Conservation (phyloP, 164 flowering plant genomes). For the Cinnamomum micranthum region DNA sequence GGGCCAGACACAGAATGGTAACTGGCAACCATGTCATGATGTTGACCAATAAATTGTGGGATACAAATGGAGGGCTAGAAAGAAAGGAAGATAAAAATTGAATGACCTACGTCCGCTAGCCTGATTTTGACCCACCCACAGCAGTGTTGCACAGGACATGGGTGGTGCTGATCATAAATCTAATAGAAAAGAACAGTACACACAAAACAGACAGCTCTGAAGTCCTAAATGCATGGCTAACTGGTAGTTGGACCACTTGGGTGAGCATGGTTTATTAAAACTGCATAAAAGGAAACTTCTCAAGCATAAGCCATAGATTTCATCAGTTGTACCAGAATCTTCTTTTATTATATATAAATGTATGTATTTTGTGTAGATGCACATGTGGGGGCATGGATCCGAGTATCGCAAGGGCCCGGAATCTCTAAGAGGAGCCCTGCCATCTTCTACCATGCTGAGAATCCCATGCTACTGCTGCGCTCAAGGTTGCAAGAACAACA, state of each 20-base stretch:
- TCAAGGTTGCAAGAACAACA: slow-evolving; percentile 68
- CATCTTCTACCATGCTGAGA: slow-evolving; percentile 45
- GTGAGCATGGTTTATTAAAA: no score
- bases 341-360: neutral
- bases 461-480: slow-evolving; percentile 71
- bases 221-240: neutral
- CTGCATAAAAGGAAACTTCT: neutral
- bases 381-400: slow-evolving; percentile 82
- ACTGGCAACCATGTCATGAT: no score
- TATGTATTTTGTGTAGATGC: slow-evolving; percentile 37
- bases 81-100: no score
- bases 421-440: slow-evolving; percentile 49
- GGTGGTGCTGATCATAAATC: neutral
- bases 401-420: slow-evolving; percentile 55
- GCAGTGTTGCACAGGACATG: no score
- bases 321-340: neutral
- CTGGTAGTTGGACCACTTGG: neutral
- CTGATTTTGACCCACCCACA: no score
- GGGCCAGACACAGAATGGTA: no score
- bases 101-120: no score
- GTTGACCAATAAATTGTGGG: no score
- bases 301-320: neutral
- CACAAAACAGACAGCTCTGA: neutral
- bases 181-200: neutral
- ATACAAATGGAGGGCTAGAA: no score